Evolutionary conservation across 495 filamentous ascomycete genomes (phyloP).

Genomic region (Pseudotulostoma volvatum): DNA sequence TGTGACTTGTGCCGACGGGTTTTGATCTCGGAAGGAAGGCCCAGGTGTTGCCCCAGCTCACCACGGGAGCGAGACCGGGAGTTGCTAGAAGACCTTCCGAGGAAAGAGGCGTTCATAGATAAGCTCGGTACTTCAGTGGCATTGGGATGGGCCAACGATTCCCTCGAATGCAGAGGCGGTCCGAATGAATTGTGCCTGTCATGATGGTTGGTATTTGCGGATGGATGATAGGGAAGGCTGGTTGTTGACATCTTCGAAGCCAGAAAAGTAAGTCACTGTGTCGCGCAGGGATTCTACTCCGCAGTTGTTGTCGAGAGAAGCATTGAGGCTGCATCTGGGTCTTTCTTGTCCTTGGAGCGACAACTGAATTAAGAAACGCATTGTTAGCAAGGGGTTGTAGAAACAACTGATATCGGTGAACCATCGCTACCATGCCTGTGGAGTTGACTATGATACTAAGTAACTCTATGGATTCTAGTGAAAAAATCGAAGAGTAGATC

Average conservation of each 20-base stretch:
- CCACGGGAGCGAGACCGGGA: slow-evolving; percentile 26
- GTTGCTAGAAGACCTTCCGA: slow-evolving; percentile 35
- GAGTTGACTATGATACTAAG: too few species aligned
- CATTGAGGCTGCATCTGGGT: too few species aligned
- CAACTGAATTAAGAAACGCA: too few species aligned
- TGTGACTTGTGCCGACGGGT: slow-evolving; percentile 54
- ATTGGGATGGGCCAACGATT: slow-evolving; percentile 34
- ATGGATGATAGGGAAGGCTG: slow-evolving; percentile 30
- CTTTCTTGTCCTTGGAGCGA: too few species aligned
- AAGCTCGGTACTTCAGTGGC: slow-evolving; percentile 37
- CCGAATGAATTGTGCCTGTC: slow-evolving; percentile 9
- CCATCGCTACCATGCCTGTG: too few species aligned
- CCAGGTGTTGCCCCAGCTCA: slow-evolving; percentile 25
- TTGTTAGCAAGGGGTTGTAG: too few species aligned
- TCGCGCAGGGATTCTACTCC: neutral
- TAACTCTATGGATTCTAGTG: too few species aligned
- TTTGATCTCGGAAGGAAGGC: slow-evolving; percentile 24
- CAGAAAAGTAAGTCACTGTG: neutral
- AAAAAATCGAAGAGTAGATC: too few species aligned
- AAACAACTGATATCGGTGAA: too few species aligned
- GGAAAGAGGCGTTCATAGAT: slow-evolving; percentile 36
- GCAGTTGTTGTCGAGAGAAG: too few species aligned
- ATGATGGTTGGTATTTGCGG: slow-evolving; percentile 12
- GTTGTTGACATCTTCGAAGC: slow-evolving; percentile 25
- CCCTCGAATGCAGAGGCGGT: slow-evolving; percentile 26